Percentiles rank a stretch among this genome's conserved stretches.
These are phyloP conservation scores for Aureococcus anophagefferens DNA, from an alignment of 108 stramenopile genomes.

Conservation along the genomic window DNA sequence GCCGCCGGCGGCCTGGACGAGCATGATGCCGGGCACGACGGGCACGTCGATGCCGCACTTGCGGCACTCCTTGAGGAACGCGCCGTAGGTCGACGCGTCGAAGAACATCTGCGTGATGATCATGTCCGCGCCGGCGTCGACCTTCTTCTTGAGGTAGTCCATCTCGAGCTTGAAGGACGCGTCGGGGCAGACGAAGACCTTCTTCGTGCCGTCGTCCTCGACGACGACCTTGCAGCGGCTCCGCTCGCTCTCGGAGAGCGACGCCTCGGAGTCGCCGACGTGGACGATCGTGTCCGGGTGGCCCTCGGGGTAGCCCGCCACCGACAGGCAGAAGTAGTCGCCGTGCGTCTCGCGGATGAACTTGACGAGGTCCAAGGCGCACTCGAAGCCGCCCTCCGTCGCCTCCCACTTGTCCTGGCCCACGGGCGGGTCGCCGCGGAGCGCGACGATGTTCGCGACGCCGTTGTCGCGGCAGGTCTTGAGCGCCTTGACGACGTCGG, in stretches of 20 bases:
- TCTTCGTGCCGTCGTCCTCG: conserved; percentile 56
- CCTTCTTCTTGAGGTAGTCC: conserved; percentile 89
- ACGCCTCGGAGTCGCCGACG: conserved; percentile 56
- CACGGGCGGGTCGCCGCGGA: conserved; percentile 97
- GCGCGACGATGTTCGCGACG: conserved; percentile 93
- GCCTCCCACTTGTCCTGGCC: conserved; percentile 93
- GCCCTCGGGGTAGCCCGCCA: conserved; percentile 98
- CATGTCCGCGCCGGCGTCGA: conserved; percentile 57
- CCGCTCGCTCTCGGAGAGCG: conserved; percentile 63
- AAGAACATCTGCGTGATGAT: conserved; percentile 99
- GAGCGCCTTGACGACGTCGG: conserved; percentile 75
- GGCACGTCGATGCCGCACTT: conserved; percentile 80
- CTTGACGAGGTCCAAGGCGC: conserved; percentile 92
- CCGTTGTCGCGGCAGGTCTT: conserved; percentile 62
- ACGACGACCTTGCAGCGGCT: conserved; percentile 58
- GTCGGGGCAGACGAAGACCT: conserved; percentile 71
- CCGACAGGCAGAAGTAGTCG: conserved; percentile 77
- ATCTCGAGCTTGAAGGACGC: conserved; percentile 92
- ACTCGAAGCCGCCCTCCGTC: conserved; percentile 82
- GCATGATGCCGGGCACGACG: conserved; percentile 96
- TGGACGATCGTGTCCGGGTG: conserved; percentile 85
- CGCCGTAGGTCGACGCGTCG: conserved; percentile 77
- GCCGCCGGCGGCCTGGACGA: conserved; percentile 89
- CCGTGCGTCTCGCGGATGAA: conserved; percentile 85
- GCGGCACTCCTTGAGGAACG: conserved; percentile 82